Percentiles rank a stretch among this genome's conserved stretches.
These are phyloP conservation scores for Eucalyptus pumila DNA, from an alignment of 345 rosid genomes.

Conservation along the genomic window DNA sequence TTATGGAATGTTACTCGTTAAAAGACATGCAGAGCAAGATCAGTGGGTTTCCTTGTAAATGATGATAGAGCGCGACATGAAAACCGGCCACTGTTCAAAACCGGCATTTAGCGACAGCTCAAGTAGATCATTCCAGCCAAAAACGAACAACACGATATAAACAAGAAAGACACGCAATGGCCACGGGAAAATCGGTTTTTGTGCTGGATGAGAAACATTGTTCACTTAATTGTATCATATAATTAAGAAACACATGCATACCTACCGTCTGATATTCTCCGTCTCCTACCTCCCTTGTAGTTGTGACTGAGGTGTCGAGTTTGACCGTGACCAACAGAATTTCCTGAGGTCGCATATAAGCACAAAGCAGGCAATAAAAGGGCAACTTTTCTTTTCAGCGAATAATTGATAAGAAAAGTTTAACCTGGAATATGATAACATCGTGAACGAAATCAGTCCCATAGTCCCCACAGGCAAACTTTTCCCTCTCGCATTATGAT, in stretches of 20 bases:
- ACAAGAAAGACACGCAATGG: background rate
- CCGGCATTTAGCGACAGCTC: background rate
- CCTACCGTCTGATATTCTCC: background rate
- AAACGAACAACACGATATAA: background rate
- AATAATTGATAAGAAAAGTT: background rate
- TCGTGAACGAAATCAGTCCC: background rate
- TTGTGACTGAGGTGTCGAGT: background rate
- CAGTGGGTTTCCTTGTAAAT: background rate
- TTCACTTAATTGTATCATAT: background rate
- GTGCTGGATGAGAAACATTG: background rate
- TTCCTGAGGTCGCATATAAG: background rate
- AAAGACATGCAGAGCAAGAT: background rate
- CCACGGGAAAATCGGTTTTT: background rate
- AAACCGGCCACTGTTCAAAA: background rate
- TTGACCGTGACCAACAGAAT: background rate
- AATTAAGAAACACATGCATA: background rate
- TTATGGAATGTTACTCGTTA: background rate
- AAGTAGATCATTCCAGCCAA: background rate
- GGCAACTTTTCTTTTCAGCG: no score
- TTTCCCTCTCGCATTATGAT: background rate
- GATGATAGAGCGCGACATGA: background rate
- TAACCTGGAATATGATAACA: background rate
- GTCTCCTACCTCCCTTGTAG: background rate
- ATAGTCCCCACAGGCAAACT: background rate
- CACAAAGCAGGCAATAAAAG: background rate